Evolutionary conservation across 2,329 filamentous ascomycete genomes (phyloP).

Genomic region (Ophiocordyceps australis): DNA sequence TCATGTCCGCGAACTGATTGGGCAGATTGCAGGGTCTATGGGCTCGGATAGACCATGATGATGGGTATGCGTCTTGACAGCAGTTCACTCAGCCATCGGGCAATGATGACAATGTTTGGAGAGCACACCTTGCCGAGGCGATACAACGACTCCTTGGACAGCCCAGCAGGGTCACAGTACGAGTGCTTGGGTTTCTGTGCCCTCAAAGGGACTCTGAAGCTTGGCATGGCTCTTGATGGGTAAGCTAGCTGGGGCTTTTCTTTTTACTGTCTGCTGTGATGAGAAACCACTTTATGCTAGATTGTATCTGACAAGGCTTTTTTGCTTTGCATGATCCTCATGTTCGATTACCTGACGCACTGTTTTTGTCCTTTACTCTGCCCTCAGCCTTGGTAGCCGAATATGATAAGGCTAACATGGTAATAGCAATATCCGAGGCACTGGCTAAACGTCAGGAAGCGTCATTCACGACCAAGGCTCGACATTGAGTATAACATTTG

Average conservation of each 20-base stretch:
- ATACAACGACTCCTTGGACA: too few relatives aligned
- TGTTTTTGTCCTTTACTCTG: constrained; percentile 5
- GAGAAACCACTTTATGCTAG: constrained; percentile 22
- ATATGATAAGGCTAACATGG: neutral
- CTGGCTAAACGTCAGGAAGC: neutral
- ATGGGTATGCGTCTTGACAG: neutral
- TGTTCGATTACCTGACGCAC: constrained; percentile 14
- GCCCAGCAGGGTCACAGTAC: too few relatives aligned
- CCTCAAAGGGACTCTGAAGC: neutral
- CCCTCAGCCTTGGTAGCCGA: neutral
- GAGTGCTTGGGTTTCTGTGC: too few relatives aligned
- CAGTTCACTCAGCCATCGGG: neutral
- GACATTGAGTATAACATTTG: neutral
- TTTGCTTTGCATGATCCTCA: constrained; percentile 14
- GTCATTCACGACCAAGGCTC: neutral
- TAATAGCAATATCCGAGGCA: too few relatives aligned
- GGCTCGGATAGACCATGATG: constrained; percentile 6
- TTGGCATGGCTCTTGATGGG: neutral
- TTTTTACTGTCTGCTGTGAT: constrained; percentile 12
- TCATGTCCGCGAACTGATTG: constrained; percentile 31
- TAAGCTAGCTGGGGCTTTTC: constrained; percentile 1
- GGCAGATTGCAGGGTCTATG: constrained; percentile 18
- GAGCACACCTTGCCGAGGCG: too few relatives aligned
- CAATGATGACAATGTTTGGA: too few relatives aligned
- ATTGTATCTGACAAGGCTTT: constrained; percentile 25